These are phyloP conservation scores for Sanguinoderma infundibulare DNA, from an alignment of 1,284 basidiomycete genomes.

Conservation along the genomic window DNA sequence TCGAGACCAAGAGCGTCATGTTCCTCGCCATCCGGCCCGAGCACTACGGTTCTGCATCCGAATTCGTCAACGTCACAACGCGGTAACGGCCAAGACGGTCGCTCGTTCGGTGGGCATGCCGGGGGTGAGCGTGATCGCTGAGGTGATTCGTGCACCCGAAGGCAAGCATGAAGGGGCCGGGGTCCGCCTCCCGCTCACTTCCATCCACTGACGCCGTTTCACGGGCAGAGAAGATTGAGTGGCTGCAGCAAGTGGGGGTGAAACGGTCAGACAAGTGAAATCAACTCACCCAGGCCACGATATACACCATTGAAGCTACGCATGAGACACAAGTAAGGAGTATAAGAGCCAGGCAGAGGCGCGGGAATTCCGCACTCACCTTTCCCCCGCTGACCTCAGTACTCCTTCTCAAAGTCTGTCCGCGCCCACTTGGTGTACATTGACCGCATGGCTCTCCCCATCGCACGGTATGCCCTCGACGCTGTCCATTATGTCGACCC, in stretches of 20 bases:
- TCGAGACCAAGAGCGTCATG: constrained; percentile 72
- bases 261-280: no score
- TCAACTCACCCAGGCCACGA: no score
- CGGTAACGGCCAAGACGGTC: constrained; percentile 74
- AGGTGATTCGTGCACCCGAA: constrained; percentile 83
- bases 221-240: constrained; percentile 61
- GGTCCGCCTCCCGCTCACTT: background rate
- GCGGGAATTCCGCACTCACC: no score
- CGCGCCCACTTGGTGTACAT: no score
- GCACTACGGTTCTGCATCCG: background rate
- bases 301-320: no score
- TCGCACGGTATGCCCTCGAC: no score
- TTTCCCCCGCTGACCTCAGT: no score
- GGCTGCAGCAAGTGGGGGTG: constrained; percentile 55
- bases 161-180: constrained; percentile 41
- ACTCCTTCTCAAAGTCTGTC: no score
- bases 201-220: constrained; percentile 3
- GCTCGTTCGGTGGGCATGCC: constrained; percentile 70
- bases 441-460: no score
- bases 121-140: constrained; percentile 72
- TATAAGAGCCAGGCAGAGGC: no score
- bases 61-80: constrained; percentile 57
- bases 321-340: no score
- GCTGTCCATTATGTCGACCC: no score
- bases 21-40: constrained; percentile 54